Percentiles rank a stretch among this genome's conserved stretches.
phyloP scores from a whole-genome alignment of 2,329 filamentous ascomycete genomes.

The Malbranchea cinnamomea region DNA sequence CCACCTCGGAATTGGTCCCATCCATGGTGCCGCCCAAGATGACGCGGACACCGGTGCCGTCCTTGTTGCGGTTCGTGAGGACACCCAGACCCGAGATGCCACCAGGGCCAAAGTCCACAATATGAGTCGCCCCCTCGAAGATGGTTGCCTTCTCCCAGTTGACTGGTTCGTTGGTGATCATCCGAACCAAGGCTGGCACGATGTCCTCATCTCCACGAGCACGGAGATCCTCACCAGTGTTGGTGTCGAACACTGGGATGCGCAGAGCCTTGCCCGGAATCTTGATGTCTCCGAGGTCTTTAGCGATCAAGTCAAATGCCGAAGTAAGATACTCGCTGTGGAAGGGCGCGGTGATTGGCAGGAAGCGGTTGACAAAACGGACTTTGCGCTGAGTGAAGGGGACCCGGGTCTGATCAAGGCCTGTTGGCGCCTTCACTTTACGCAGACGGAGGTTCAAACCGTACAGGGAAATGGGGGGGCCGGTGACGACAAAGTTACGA shows the following conservation, averaged over 20 bases:
- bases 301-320: constrained; percentile 67
- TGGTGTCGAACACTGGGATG: constrained; percentile 81
- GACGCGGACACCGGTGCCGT: constrained; percentile 91
- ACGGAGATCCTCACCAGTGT: constrained; percentile 73
- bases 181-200: constrained; percentile 69
- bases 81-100: constrained; percentile 93
- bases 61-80: constrained; percentile 96
- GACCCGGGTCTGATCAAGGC: constrained; percentile 84
- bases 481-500: constrained; percentile 90
- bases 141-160: constrained; percentile 93
- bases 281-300: constrained; percentile 69
- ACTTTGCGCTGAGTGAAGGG: constrained; percentile 93
- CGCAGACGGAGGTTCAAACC: constrained; percentile 88
- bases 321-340: constrained; percentile 86
- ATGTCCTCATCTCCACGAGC: constrained; percentile 57
- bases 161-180: constrained; percentile 89
- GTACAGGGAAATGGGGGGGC: constrained; percentile 87
- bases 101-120: constrained; percentile 91
- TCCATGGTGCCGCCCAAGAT: constrained; percentile 90
- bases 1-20: constrained; percentile 76
- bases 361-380: constrained; percentile 89
- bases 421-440: constrained; percentile 96
- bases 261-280: constrained; percentile 60
- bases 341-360: constrained; percentile 95
- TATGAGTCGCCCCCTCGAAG: constrained; percentile 82